Base-by-base conservation (phyloP, 495 filamentous ascomycete species). In the Pyrenula aspistea region DNA sequence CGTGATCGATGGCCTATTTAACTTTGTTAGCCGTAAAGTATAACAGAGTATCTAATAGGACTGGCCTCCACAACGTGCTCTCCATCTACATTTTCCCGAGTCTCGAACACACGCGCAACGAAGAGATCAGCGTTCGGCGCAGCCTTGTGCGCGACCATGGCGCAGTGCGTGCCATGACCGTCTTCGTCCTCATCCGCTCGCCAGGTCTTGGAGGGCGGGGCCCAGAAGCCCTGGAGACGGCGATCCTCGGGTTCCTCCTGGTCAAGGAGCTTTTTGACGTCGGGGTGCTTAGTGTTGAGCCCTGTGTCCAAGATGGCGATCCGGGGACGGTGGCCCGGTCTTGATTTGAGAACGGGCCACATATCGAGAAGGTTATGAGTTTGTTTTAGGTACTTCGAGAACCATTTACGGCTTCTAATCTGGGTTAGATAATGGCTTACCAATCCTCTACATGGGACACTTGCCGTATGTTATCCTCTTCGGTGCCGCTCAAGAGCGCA, bases 1-100 rank as follows among this genome's bases (percentile, higher is more conserved):
- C 65, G 36, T 61, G 55, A 11, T 53, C 42, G 20, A 67, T 66
- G 10, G 65, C 65, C 65, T 67, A 31, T 8, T 42, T 4, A 15
- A 15, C 15, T 42, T 42, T 42, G 3, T 52, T 24, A 52, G n/a
- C n/a, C 50, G 22, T 4, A 52, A 19, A 8, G 20, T 21, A 54
- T 48, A 23, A 54, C 12, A 10, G 19, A 2, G 12, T 58, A 48
- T 24, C 24, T 15, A 54, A 56, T 11, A n/a, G 21, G 19, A 36
- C 25, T 21, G 3, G 4, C 24, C 8, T 23, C 50, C 12, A 56
- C 20, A 23, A 1, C 25, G n/a, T 2, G 23, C 20, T 20, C 10
- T 21, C 22, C 25, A 48, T 25, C 25, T 53, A 24, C 47, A 25
- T 51, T 22, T 50, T 8, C 15, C 58, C 2, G 23, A 31, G 53